Conservation (phyloP, 2,329 filamentous ascomycete species). For the Ceratocystis huliohia region DNA sequence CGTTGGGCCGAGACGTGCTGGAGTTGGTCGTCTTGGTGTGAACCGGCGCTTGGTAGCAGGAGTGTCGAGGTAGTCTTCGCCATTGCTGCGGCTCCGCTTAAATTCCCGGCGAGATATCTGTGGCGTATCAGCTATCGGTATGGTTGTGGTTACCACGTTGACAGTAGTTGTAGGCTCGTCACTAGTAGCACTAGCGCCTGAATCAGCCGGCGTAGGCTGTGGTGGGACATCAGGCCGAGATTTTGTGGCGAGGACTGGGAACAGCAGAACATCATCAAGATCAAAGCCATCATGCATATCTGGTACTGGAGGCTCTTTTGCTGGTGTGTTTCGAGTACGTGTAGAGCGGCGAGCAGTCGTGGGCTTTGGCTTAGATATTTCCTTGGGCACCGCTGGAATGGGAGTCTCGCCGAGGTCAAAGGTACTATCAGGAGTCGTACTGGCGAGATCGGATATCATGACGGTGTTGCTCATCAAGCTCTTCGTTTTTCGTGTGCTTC, state of each 20-base stretch:
- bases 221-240: neutral
- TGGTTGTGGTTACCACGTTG: constrained; percentile 14
- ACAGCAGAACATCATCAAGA: neutral
- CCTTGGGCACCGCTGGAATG: neutral
- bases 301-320: neutral
- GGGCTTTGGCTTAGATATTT: constrained; percentile 5
- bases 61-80: constrained; percentile 5
- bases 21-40: constrained; percentile 6
- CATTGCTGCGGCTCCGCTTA: neutral
- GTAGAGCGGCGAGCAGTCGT: constrained; percentile 8
- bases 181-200: constrained; percentile 12
- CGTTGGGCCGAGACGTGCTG: neutral
- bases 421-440: constrained; percentile 15
- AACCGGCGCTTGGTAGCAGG: constrained; percentile 8
- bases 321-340: neutral
- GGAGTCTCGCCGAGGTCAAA: constrained; percentile 13
- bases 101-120: constrained; percentile 4
- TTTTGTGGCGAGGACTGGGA: neutral
- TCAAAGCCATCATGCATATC: constrained; percentile 10
- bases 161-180: constrained; percentile 12
- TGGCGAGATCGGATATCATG: constrained; percentile 19
- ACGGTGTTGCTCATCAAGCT: constrained; percentile 1
- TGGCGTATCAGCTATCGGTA: constrained; percentile 18
- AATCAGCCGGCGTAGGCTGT: constrained; percentile 12
- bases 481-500: neutral